Conservation (phyloP, 345 rosid genomes). For the Melaleuca quinquenervia region DNA sequence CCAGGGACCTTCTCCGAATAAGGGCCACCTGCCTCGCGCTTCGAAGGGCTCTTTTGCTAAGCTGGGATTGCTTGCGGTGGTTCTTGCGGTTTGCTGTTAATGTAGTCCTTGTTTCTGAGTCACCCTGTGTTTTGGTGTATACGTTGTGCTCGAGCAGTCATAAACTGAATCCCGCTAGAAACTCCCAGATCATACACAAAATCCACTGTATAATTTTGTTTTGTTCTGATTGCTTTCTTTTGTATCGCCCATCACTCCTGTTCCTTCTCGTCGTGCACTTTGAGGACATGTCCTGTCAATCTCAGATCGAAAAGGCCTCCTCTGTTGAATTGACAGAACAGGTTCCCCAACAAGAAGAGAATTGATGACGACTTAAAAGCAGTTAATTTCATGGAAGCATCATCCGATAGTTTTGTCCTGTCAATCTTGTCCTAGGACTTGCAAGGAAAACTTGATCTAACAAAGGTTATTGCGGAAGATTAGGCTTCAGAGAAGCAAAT, state of each 20-base stretch:
- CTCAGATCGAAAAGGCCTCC: neutral
- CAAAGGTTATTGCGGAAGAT: neutral
- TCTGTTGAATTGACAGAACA: neutral
- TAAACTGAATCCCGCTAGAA: neutral
- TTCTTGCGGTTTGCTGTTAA: constrained; percentile 7
- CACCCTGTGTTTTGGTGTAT: neutral
- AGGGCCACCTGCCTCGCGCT: neutral
- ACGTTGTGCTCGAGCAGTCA: neutral
- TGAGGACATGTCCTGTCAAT: neutral
- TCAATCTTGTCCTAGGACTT: neutral
- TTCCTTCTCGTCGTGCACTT: neutral
- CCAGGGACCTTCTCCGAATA: constrained; percentile 37
- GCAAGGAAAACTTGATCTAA: too few relatives aligned
- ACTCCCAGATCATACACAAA: neutral
- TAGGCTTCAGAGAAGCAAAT: neutral
- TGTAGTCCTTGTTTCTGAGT: neutral
- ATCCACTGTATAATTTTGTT: neutral
- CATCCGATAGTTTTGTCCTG: neutral
- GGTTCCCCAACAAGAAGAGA: neutral
- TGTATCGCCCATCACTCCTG: neutral
- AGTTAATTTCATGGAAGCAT: neutral
- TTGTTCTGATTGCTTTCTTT: neutral
- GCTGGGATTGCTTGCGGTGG: constrained; percentile 2
- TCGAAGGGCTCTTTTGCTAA: neutral
- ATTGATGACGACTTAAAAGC: neutral